Evolutionary conservation across 305 asterid species (phyloP).

Genomic region (Rubia peregrina): DNA sequence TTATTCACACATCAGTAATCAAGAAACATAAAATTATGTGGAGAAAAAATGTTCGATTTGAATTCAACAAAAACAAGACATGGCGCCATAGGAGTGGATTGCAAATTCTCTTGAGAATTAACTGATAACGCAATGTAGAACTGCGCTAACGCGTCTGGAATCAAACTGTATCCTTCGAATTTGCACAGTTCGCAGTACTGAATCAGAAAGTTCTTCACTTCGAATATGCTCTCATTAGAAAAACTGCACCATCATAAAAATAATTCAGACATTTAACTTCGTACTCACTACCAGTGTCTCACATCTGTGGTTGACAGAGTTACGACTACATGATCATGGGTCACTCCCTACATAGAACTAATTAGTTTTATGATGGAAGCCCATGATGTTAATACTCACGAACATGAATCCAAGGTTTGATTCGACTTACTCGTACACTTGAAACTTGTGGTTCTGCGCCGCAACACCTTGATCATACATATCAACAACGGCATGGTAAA

Average conservation of each 20-base stretch:
- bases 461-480: conserved; percentile 26
- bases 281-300: too few relatives aligned
- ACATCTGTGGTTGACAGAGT: too few relatives aligned
- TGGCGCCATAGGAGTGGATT: conserved; percentile 26
- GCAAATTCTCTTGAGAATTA: conserved; percentile 21
- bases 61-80: conserved; percentile 24
- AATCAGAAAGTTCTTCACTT: conserved; percentile 49
- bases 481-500: conserved; percentile 52
- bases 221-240: conserved; percentile 35
- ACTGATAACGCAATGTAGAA: conserved; percentile 51
- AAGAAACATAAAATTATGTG: background rate
- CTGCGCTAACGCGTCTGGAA: conserved; percentile 42
- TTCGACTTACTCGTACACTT: conserved; percentile 47
- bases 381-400: too few relatives aligned
- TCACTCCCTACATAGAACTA: too few relatives aligned
- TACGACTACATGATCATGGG: too few relatives aligned
- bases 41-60: background rate
- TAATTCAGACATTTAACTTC: too few relatives aligned
- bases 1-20: background rate
- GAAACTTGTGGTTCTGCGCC: conserved; percentile 30
- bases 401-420: too few relatives aligned
- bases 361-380: too few relatives aligned
- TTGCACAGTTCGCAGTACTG: conserved; percentile 45
- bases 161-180: conserved; percentile 39
- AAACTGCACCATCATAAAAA: conserved; percentile 28